phyloP scores from a whole-genome alignment of 139 green algal species.

The Chlamydomonas sp. region DNA sequence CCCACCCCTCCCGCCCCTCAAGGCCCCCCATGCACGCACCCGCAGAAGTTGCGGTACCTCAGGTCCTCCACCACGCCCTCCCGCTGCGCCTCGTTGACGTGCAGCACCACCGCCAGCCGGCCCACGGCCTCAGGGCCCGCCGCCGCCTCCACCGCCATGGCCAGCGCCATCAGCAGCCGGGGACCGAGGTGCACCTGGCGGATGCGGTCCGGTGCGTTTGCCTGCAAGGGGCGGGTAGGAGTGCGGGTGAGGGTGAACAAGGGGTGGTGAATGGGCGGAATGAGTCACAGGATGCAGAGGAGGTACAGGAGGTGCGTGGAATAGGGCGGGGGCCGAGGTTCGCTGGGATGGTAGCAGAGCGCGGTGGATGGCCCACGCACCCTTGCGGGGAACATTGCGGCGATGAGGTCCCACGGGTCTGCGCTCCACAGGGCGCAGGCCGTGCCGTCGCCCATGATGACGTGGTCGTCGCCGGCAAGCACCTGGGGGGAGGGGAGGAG shows the following conservation, averaged over 20 bases:
- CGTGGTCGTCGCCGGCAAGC: constrained; percentile 14
- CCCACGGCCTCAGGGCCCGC: constrained; percentile 25
- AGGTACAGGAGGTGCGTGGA: no score
- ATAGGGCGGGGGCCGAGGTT: background rate
- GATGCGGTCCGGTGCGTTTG: constrained; percentile 2
- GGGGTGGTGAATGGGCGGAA: background rate
- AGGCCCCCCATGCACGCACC: no score
- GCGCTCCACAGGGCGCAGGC: constrained; percentile 18
- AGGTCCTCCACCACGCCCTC: constrained; percentile 8
- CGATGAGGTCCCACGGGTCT: constrained; percentile 45
- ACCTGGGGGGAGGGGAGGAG: background rate
- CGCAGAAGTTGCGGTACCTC: constrained; percentile 10
- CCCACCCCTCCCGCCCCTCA: no score
- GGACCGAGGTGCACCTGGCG: constrained; percentile 15
- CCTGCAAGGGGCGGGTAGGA: background rate
- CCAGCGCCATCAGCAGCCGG: constrained; percentile 38
- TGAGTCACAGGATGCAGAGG: background rate
- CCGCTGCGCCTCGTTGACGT: constrained; percentile 34
- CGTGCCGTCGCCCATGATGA: background rate
- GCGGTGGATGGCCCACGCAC: background rate
- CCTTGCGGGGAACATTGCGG: constrained; percentile 20
- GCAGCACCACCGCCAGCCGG: constrained; percentile 43
- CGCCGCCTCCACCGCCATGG: constrained; percentile 26
- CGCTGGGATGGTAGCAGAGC: background rate
- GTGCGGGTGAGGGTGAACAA: background rate